These are phyloP conservation scores for Omphalotus olearius DNA, from an alignment of 1,284 basidiomycete genomes.

Conservation along the genomic window DNA sequence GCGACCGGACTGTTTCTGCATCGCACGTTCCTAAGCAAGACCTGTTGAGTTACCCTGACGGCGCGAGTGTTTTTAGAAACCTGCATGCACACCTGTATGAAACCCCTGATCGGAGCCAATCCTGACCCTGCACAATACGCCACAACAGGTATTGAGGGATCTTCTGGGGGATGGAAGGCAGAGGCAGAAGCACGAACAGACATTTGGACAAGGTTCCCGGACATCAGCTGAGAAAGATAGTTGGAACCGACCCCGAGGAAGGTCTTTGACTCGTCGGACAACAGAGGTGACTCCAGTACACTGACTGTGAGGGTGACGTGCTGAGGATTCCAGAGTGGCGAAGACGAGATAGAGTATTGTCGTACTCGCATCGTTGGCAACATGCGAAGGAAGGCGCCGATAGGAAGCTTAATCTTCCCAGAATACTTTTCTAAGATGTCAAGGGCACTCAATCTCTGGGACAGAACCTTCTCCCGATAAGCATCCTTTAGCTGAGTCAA, in stretches of 20 bases:
- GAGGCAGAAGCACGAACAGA: constrained; percentile 38
- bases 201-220: constrained; percentile 42
- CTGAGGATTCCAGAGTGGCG: constrained; percentile 41
- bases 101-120: constrained; percentile 49
- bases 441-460: constrained; percentile 38
- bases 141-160: constrained; percentile 39
- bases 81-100: constrained; percentile 28
- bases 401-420: constrained; percentile 32
- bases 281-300: constrained; percentile 33
- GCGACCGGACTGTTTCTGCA: constrained; percentile 41
- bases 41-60: not conserved
- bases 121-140: constrained; percentile 50
- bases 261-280: constrained; percentile 27
- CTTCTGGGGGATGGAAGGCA: constrained; percentile 44
- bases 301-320: constrained; percentile 44
- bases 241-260: constrained; percentile 48
- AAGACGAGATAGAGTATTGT: constrained; percentile 53
- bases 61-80: not conserved
- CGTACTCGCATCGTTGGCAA: constrained; percentile 47
- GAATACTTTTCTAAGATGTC: constrained; percentile 40
- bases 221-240: constrained; percentile 38
- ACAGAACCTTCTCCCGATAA: constrained; percentile 34
- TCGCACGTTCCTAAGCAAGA: constrained; percentile 34
- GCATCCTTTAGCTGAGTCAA: constrained; percentile 26
- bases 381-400: constrained; percentile 37